Evolutionary conservation across 768 basidiomycete genomes (phyloP).

Genomic region (Russula brevipes): DNA sequence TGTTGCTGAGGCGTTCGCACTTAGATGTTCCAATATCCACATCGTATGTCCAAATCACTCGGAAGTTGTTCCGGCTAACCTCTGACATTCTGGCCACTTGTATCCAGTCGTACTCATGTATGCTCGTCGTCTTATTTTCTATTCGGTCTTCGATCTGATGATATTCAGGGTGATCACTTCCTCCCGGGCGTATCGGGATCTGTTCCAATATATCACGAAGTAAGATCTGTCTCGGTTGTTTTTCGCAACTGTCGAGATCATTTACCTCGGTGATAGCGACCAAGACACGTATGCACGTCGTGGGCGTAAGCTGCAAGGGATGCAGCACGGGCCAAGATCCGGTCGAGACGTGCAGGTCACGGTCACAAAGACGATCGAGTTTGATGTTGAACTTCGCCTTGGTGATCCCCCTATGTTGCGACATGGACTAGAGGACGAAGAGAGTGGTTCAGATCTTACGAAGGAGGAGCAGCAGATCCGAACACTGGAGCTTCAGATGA

Average conservation of each 20-base stretch:
- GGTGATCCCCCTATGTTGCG: not conserved
- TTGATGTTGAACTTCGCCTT: slow-evolving; percentile 18
- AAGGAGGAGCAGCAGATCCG: slow-evolving; percentile 13
- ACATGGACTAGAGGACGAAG: not conserved
- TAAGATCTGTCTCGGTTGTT: not conserved
- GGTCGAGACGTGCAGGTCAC: slow-evolving; percentile 18
- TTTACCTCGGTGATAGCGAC: slow-evolving; percentile 3
- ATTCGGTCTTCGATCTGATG: not conserved
- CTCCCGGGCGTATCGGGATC: slow-evolving; percentile 22
- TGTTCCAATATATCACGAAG: slow-evolving; percentile 23
- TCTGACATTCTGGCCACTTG: not conserved
- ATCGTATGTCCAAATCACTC: slow-evolving; percentile 10
- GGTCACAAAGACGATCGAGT: slow-evolving; percentile 20
- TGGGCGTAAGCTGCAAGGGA: slow-evolving; percentile 12
- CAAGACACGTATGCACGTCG: slow-evolving; percentile 1
- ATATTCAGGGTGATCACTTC: slow-evolving; percentile 18
- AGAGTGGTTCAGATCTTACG: not conserved
- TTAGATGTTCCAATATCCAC: slow-evolving; percentile 25
- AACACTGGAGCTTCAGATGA: slow-evolving; percentile 21
- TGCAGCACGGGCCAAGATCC: not conserved
- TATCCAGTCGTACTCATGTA: slow-evolving; percentile 18
- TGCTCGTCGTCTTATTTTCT: not conserved
- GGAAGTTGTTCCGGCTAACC: not conserved
- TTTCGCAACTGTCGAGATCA: not conserved
- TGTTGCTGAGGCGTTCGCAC: not conserved